A percentile compares a stretch with the other conserved stretches of the same genome.
Conservation (phyloP, 805 yeast genomes). For the Candida ipomoeae region DNA sequence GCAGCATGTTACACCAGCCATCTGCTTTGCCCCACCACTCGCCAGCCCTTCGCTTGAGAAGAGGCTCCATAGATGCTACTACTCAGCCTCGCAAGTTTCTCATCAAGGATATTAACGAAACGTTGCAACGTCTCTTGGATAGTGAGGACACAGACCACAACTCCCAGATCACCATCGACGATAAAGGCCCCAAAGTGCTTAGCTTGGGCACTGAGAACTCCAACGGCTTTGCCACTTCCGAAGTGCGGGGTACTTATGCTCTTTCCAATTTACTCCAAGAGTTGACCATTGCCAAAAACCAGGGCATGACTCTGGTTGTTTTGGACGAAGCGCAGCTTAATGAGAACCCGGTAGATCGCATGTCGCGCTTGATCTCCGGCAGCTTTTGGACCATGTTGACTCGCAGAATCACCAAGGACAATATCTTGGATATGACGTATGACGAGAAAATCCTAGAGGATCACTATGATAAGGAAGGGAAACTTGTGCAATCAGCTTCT, state of each 20-base stretch:
- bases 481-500: constrained; percentile 36
- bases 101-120: constrained; percentile 69
- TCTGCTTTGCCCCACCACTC: neutral
- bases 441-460: constrained; percentile 73
- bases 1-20: neutral
- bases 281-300: constrained; percentile 76
- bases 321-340: constrained; percentile 78
- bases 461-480: constrained; percentile 29
- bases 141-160: constrained; percentile 84
- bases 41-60: neutral
- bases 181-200: constrained; percentile 78
- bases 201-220: constrained; percentile 81
- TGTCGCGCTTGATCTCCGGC: constrained; percentile 66
- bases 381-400: constrained; percentile 81
- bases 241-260: constrained; percentile 86
- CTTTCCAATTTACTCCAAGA: constrained; percentile 83
- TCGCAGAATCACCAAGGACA: constrained; percentile 58
- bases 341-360: constrained; percentile 81
- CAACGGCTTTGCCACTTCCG: constrained; percentile 63
- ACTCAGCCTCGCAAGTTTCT: constrained; percentile 49
- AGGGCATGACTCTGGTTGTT: constrained; percentile 73
- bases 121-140: constrained; percentile 62
- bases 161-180: constrained; percentile 81
- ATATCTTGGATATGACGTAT: constrained; percentile 63
- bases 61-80: constrained; percentile 1